Conservation (phyloP, 169 alveolate genomes). For the Amoebophrya sp. region DNA sequence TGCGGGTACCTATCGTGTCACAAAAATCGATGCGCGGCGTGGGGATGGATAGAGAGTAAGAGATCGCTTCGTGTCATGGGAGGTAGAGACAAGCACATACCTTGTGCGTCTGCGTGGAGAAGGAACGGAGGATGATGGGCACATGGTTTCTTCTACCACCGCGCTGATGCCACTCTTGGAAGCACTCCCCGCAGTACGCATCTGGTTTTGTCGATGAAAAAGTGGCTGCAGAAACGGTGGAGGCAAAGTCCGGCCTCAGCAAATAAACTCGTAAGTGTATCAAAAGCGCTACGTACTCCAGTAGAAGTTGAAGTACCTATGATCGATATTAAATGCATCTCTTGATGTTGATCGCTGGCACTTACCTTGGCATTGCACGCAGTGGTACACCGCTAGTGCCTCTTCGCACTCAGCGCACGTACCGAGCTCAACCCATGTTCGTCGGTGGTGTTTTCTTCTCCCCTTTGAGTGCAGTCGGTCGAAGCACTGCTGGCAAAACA, state of each 20-base stretch:
- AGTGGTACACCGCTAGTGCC: slow-evolving; percentile 25
- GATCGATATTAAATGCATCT: too few relatives aligned
- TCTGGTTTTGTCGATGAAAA: too few relatives aligned
- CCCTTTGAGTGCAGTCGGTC: slow-evolving; percentile 31
- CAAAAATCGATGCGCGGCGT: background rate
- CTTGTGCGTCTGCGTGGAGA: slow-evolving; percentile 23
- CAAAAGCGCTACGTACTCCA: too few relatives aligned
- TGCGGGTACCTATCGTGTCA: background rate
- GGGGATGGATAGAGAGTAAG: background rate
- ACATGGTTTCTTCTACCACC: slow-evolving; percentile 33
- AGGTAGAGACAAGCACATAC: background rate
- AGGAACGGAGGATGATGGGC: slow-evolving; percentile 31
- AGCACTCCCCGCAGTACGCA: slow-evolving; percentile 21
- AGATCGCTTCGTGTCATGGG: background rate
- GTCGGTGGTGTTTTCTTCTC: slow-evolving; percentile 23
- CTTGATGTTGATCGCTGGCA: too few relatives aligned
- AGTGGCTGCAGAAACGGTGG: too few relatives aligned
- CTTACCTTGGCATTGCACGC: slow-evolving; percentile 26
- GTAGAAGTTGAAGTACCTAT: too few relatives aligned
- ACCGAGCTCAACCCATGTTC: slow-evolving; percentile 36
- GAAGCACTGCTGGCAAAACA: slow-evolving; percentile 34
- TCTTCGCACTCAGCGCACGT: slow-evolving; percentile 30
- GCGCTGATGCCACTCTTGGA: slow-evolving; percentile 30
- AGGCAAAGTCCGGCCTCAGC: too few relatives aligned
- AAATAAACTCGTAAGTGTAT: too few relatives aligned